phyloP scores from a whole-genome alignment of 1,284 basidiomycete species.

The Neonothopanus nambi region DNA sequence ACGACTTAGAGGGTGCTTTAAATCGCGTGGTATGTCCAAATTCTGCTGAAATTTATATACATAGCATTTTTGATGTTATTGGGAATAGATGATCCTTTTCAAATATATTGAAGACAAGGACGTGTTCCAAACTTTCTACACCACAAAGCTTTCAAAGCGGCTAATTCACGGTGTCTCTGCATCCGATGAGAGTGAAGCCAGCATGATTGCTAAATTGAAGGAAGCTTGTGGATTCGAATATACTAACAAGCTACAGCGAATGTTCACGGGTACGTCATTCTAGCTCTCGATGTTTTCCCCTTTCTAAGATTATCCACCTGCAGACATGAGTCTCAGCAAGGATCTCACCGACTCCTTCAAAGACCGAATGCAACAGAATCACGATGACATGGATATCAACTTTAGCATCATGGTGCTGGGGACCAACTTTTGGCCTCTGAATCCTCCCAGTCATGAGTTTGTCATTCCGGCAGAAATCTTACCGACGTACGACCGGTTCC shows the following conservation, averaged over 20 bases:
- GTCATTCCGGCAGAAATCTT: conserved; percentile 88
- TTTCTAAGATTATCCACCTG: background rate
- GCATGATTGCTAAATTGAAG: conserved; percentile 99
- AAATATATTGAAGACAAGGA: conserved; percentile 99
- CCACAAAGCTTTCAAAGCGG: conserved; percentile 93
- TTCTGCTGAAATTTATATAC: conserved; percentile 2
- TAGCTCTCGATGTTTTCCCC: background rate
- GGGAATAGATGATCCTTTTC: conserved; percentile 92
- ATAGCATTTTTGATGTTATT: conserved; percentile 8
- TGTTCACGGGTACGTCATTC: conserved; percentile 84
- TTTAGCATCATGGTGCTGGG: conserved; percentile 94
- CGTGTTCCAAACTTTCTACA: conserved; percentile 99
- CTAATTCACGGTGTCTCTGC: conserved; percentile 92
- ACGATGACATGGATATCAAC: conserved; percentile 84
- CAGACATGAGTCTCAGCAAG: conserved; percentile 94
- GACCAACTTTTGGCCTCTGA: conserved; percentile 96
- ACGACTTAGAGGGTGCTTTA: conserved; percentile 86
- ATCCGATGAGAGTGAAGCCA: conserved; percentile 95
- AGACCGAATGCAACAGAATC: conserved; percentile 87
- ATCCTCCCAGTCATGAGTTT: conserved; percentile 82
- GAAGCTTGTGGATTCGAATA: conserved; percentile 99
- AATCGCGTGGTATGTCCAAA: conserved; percentile 79
- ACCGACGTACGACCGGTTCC: conserved; percentile 89
- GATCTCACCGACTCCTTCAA: conserved; percentile 97
- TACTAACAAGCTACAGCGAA: conserved; percentile 95